Percentiles rank a stretch among this genome's conserved stretches.
Conservation (phyloP, 2,329 filamentous ascomycete species). For the Cryphonectria parasitica region DNA sequence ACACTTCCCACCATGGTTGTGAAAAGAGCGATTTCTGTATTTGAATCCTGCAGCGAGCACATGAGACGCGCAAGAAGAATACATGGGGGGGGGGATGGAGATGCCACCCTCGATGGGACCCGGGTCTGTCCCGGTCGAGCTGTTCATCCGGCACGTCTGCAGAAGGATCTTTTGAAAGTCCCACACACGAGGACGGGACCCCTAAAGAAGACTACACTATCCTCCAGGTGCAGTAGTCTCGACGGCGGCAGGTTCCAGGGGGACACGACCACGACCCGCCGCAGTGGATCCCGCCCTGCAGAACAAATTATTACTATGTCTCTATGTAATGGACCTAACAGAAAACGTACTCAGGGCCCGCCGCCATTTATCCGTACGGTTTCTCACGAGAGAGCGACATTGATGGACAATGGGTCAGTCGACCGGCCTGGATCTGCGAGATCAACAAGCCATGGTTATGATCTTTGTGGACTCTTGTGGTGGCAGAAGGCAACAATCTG, state of each 20-base stretch:
- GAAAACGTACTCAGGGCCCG: background rate
- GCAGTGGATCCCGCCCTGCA: slow-evolving; percentile 1
- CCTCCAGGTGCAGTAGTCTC: background rate
- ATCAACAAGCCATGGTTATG: background rate
- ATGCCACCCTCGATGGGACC: background rate
- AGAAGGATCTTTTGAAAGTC: background rate
- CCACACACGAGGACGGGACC: background rate
- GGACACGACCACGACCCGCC: slow-evolving; percentile 4
- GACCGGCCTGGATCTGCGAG: background rate
- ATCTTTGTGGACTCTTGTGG: background rate
- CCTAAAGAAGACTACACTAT: background rate
- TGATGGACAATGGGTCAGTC: background rate
- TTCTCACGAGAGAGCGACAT: background rate
- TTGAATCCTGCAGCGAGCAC: slow-evolving; percentile 2
- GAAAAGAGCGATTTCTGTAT: background rate
- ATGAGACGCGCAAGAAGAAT: background rate
- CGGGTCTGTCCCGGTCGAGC: background rate
- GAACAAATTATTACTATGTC: background rate
- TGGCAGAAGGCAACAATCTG: background rate
- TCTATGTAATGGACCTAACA: background rate
- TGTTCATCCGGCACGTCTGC: background rate
- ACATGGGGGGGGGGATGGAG: too few relatives aligned
- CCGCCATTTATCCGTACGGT: background rate
- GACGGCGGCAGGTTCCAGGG: background rate
- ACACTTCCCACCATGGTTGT: too few relatives aligned